phyloP scores from a whole-genome alignment of 2,329 filamentous ascomycete species.

The Phyllosticta ampelicida region DNA sequence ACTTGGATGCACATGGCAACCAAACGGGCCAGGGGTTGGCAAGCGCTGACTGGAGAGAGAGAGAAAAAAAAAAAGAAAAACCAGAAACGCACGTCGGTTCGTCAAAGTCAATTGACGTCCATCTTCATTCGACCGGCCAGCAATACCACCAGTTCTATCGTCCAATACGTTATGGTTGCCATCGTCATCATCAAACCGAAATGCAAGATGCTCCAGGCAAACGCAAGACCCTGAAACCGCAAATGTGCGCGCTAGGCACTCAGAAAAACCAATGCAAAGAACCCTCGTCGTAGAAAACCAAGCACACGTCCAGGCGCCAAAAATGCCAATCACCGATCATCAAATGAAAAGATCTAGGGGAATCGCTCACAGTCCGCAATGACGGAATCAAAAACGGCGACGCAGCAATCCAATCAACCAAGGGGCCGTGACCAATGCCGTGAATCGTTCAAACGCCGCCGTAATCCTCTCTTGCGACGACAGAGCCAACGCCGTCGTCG shows the following conservation, averaged over 20 bases:
- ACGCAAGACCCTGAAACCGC: neutral
- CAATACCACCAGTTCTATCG: neutral
- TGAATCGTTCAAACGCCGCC: slow-evolving; percentile 2
- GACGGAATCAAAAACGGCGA: neutral
- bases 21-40: neutral
- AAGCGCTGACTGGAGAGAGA: neutral
- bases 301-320: neutral
- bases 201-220: neutral
- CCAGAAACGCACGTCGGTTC: neutral
- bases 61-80: neutral
- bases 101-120: neutral
- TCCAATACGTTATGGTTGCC: neutral
- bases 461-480: neutral
- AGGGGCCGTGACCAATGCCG: neutral
- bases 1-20: no score
- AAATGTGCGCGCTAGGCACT: neutral
- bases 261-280: neutral
- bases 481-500: neutral
- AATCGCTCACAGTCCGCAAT: neutral
- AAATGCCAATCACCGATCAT: neutral
- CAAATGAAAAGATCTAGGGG: neutral
- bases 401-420: neutral
- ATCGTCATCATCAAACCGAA: neutral
- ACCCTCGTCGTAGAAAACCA: neutral
- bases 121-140: neutral